Conservation (phyloP, 2,329 filamentous ascomycete genomes). For the Westerdykella ornata region DNA sequence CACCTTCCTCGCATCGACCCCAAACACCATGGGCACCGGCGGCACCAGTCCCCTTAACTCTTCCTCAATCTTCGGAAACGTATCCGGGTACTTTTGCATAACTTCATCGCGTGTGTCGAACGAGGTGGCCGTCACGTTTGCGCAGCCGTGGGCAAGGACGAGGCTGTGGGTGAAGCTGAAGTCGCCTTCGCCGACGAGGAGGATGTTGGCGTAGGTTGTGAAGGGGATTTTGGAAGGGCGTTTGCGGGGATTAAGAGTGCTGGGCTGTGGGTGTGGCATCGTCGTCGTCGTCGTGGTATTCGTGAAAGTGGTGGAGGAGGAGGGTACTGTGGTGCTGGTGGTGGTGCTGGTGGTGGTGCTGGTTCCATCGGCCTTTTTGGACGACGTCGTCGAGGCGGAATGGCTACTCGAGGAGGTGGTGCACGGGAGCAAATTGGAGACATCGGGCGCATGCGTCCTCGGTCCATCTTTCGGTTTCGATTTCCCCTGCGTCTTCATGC, state of each 20-base stretch:
- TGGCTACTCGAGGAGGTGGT: neutral
- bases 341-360: slow-evolving; percentile 17
- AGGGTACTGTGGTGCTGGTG: slow-evolving; percentile 6
- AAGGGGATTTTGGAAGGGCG: slow-evolving; percentile 73
- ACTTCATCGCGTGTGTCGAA: slow-evolving; percentile 57
- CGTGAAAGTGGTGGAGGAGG: slow-evolving; percentile 1
- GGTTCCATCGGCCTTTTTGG: too few relatives aligned
- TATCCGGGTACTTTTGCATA: slow-evolving; percentile 35
- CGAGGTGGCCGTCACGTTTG: slow-evolving; percentile 62
- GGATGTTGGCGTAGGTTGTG: slow-evolving; percentile 57
- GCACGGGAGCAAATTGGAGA: neutral
- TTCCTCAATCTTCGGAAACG: slow-evolving; percentile 40
- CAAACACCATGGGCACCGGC: slow-evolving; percentile 42
- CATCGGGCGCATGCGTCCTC: too few relatives aligned
- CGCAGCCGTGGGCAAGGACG: slow-evolving; percentile 58
- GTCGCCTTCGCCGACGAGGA: slow-evolving; percentile 73
- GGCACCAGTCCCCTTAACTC: slow-evolving; percentile 24
- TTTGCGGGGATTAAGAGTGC: slow-evolving; percentile 32
- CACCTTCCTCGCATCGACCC: slow-evolving; percentile 59
- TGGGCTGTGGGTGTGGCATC: slow-evolving; percentile 16
- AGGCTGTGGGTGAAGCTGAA: slow-evolving; percentile 69
- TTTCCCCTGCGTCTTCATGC: too few relatives aligned
- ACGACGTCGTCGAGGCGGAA: too few relatives aligned
- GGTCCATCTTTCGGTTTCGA: neutral
- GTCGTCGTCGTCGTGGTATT: slow-evolving; percentile 1